phyloP scores from a whole-genome alignment of 2,329 filamentous ascomycete genomes.

The Venturiaceae sp. region DNA sequence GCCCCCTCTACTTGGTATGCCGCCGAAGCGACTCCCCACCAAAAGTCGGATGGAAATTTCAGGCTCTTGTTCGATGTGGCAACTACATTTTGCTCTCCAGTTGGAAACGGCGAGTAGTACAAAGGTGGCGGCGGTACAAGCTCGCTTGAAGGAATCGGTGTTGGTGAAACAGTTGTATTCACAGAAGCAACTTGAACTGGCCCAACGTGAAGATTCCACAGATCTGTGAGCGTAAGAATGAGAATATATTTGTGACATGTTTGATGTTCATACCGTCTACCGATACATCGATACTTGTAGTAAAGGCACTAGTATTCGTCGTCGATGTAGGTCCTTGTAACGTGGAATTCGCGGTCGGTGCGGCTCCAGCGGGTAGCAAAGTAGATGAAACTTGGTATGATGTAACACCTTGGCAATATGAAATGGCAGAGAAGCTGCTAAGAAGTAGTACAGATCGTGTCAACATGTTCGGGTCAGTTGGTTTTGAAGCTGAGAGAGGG shows the following conservation, averaged over 20 bases:
- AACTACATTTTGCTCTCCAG: constrained; percentile 17
- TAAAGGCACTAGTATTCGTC: constrained; percentile 6
- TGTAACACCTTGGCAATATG: background rate
- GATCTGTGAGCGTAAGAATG: constrained; percentile 10
- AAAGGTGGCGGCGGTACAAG: constrained; percentile 23
- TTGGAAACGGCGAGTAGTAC: constrained; percentile 21
- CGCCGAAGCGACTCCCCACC: constrained; percentile 32
- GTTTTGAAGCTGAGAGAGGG: background rate
- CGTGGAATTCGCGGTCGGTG: background rate
- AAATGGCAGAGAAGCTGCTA: background rate
- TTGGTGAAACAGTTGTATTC: constrained; percentile 21
- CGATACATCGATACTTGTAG: constrained; percentile 14
- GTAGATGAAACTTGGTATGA: background rate
- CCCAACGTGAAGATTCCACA: constrained; percentile 21
- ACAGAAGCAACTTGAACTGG: constrained; percentile 16
- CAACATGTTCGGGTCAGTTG: background rate
- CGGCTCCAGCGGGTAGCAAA: background rate
- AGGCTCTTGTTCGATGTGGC: constrained; percentile 19
- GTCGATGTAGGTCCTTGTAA: background rate
- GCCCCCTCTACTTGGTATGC: constrained; percentile 26
- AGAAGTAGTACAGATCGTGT: background rate
- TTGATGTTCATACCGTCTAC: constrained; percentile 9
- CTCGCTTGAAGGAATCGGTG: constrained; percentile 23
- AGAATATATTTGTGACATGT: background rate
- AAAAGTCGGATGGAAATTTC: constrained; percentile 26